Percentiles rank a stretch among this genome's conserved stretches.
phyloP scores from a whole-genome alignment of 1,139 yeast genomes.

The Diutina sp. region DNA sequence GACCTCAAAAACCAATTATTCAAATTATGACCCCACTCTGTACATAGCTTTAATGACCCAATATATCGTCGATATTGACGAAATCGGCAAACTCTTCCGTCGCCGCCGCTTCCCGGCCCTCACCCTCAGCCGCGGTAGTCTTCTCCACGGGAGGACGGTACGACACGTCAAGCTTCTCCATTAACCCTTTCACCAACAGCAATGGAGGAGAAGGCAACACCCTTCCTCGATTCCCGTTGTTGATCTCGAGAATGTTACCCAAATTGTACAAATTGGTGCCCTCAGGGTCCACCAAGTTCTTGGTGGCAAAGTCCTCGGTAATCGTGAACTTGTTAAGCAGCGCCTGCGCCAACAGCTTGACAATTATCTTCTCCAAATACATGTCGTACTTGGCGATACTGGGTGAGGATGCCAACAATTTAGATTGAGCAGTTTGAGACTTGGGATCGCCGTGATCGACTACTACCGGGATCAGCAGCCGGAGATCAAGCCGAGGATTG shows the following conservation, averaged over 20 bases:
- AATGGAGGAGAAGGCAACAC: constrained; percentile 7
- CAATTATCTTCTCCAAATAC: constrained; percentile 5
- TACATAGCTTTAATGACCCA: background rate
- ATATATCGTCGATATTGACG: background rate
- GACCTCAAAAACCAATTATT: constrained; percentile 28
- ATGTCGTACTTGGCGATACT: constrained; percentile 4
- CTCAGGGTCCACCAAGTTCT: constrained; percentile 6
- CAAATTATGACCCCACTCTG: constrained; percentile 13
- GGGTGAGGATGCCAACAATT: constrained; percentile 6
- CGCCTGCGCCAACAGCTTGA: constrained; percentile 4
- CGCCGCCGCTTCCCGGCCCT: constrained; percentile 6
- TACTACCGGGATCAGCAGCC: constrained; percentile 4
- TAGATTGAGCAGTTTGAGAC: constrained; percentile 4
- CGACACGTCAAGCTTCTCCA: constrained; percentile 10
- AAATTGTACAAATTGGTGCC: constrained; percentile 15
- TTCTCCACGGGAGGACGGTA: constrained; percentile 7
- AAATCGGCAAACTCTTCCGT: constrained; percentile 5
- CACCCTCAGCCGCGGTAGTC: constrained; percentile 9
- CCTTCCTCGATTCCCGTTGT: constrained; percentile 10
- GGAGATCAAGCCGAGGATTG: constrained; percentile 5
- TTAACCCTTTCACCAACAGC: constrained; percentile 10
- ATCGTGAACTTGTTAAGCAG: constrained; percentile 13
- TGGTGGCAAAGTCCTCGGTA: constrained; percentile 12
- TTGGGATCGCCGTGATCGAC: constrained; percentile 5
- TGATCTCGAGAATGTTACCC: constrained; percentile 14